Base-by-base conservation (phyloP, 805 yeast species). In the Kodamaea sagamina region DNA sequence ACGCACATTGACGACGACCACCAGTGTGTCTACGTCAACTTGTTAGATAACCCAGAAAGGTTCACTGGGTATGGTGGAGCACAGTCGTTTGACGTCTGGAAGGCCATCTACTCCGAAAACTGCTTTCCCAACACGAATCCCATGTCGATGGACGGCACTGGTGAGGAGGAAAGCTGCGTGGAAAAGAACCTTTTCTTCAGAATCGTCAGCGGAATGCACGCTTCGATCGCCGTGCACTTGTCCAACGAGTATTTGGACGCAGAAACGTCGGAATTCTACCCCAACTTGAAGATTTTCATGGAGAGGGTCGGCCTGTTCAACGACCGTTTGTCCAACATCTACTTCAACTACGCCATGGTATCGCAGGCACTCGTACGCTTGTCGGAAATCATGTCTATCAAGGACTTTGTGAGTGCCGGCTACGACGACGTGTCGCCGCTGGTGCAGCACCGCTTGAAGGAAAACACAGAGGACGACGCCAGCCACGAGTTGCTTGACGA, bases 61-160 rank as follows among this genome's bases (percentile, higher is more conserved):
- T 93, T 87, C 68, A 95, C 99, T 0, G 99, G 99, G 0, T 93
- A 93, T 58, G 86, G 89, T 24, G 99, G 99, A 22, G 81, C 83
- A 39, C 96, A 93, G 57, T 88, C 97, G 16, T 81, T 84, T 52
- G 89, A 85, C 59, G 88, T 93, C 36, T 93, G 99, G 99, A 74
- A 80, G 31, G 88, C 95, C 51, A 89, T 93, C 21, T 93, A 93
- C 63, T 82, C 80, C 32, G 97, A 93, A 54, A 90, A 90, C 68
- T 89, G 97, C 61, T 90, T 90, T 67, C 81, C 82, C 6, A 72
- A 68, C 51, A 65, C 72, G 5, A 63, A 57, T 42, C 71, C 70
- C 11, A 61, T 65, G 65, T 55, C 66, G 3, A 57, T 63, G 62
- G 47, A 59, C 24, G 63, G 61, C 1, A 66, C 59, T 28, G 54